These are phyloP conservation scores for Castanopsis chinensis DNA, from an alignment of 306 rosid genomes.

Conservation along the genomic window DNA sequence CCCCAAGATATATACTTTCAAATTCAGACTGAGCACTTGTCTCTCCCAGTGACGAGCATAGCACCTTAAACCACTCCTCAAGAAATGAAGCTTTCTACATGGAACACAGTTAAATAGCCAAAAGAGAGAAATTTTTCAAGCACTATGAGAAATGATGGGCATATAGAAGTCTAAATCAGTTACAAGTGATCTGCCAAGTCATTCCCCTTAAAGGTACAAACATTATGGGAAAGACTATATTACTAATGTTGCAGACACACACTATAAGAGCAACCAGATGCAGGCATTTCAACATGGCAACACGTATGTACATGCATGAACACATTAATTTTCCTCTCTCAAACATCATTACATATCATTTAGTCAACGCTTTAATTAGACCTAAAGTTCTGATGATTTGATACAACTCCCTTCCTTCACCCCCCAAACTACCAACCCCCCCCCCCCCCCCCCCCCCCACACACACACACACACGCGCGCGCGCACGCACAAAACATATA, in stretches of 20 bases:
- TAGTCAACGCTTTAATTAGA: not conserved
- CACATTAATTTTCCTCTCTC: no score
- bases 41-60: constrained; percentile 48
- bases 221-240: constrained; percentile 1
- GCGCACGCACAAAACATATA: no score
- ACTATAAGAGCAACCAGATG: not conserved
- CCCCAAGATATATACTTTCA: constrained; percentile 39
- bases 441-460: no score
- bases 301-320: not conserved
- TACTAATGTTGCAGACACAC: not conserved
- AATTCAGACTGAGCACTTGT: constrained; percentile 31
- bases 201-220: not conserved
- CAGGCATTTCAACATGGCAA: not conserved
- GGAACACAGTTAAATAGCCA: constrained; percentile 6
- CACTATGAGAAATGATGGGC: not conserved
- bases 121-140: not conserved
- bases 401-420: not conserved
- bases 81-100: constrained; percentile 67
- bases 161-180: not conserved
- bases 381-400: not conserved
- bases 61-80: constrained; percentile 74
- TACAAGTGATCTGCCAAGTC: not conserved
- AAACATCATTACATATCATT: not conserved
- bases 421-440: not conserved
- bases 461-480: no score